Percentiles rank a stretch among this genome's conserved stretches.
phyloP scores from a whole-genome alignment of 129 eudicot genomes.

The Escallonia rubra region DNA sequence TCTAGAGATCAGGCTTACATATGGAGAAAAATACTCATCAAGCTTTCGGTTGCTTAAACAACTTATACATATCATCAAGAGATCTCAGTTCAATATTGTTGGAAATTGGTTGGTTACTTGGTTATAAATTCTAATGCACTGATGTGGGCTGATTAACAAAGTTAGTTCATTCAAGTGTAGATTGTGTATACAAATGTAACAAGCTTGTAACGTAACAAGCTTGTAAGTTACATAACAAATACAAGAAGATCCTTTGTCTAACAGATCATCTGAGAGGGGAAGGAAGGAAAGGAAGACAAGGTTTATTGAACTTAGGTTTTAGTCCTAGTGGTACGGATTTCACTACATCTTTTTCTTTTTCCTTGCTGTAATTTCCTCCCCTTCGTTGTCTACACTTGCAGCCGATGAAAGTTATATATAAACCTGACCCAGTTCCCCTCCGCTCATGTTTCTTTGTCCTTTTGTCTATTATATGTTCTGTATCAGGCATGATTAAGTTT shows the following conservation, averaged over 20 bases:
- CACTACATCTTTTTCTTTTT: slow-evolving; percentile 5
- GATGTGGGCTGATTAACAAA: no score
- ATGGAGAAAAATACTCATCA: no score
- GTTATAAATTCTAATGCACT: no score
- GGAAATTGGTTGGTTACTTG: no score
- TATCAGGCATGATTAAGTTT: slow-evolving; percentile 13
- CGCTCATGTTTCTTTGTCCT: slow-evolving; percentile 17
- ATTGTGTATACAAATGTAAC: slow-evolving; percentile 25
- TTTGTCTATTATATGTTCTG: background rate
- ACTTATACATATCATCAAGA: no score
- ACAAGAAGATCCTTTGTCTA: slow-evolving; percentile 31
- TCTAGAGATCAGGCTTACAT: no score
- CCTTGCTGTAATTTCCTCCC: slow-evolving; percentile 20
- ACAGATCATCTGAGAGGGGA: slow-evolving; percentile 44
- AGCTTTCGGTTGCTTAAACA: no score
- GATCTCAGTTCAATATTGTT: no score
- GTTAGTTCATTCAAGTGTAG: no score
- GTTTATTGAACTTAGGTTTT: slow-evolving; percentile 28
- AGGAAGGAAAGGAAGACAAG: slow-evolving; percentile 29
- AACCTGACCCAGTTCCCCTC: slow-evolving; percentile 24
- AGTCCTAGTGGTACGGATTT: slow-evolving; percentile 23
- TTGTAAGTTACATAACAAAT: slow-evolving; percentile 21
- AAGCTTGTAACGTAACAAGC: slow-evolving; percentile 46
- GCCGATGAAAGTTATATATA: slow-evolving; percentile 25
- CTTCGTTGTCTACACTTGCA: slow-evolving; percentile 35